A percentile compares a stretch with the other conserved stretches of the same genome.
phyloP scores from a whole-genome alignment of 1,284 basidiomycete genomes.

The Ceratobasidium sp. region DNA sequence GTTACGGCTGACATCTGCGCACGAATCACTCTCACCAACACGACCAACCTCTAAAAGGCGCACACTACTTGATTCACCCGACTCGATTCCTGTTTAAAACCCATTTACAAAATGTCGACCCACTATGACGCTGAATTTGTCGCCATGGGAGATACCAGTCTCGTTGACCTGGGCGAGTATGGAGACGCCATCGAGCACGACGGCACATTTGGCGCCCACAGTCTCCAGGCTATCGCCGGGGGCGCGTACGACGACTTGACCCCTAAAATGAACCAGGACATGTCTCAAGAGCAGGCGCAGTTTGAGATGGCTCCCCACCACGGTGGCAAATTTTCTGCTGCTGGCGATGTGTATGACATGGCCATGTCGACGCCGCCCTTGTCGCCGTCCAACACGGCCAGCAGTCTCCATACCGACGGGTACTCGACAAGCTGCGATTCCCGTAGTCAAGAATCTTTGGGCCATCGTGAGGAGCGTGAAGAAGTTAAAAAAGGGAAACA shows the following conservation, averaged over 20 bases:
- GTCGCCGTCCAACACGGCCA: constrained; percentile 35
- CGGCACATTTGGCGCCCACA: not conserved
- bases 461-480: constrained; percentile 11
- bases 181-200: constrained; percentile 23
- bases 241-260: constrained; percentile 21
- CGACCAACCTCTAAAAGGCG: not conserved
- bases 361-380: constrained; percentile 28
- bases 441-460: not conserved
- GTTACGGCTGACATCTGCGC: not conserved
- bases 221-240: constrained; percentile 20
- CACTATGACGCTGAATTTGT: constrained; percentile 11
- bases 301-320: not conserved
- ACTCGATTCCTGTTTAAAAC: constrained; percentile 1
- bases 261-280: constrained; percentile 25
- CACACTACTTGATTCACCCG: not conserved
- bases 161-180: not conserved
- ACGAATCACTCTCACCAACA: not conserved
- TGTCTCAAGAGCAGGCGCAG: not conserved
- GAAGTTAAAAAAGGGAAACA: constrained; percentile 28
- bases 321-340: not conserved
- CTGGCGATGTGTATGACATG: not conserved
- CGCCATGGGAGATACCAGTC: not conserved
- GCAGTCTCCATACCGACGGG: constrained; percentile 33
- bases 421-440: not conserved
- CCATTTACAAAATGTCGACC: constrained; percentile 3